A percentile compares a stretch with the other conserved stretches of the same genome.
Evolutionary conservation across 352 stramenopile genomes (phyloP).

Genomic region (Peronospora farinosa): DNA sequence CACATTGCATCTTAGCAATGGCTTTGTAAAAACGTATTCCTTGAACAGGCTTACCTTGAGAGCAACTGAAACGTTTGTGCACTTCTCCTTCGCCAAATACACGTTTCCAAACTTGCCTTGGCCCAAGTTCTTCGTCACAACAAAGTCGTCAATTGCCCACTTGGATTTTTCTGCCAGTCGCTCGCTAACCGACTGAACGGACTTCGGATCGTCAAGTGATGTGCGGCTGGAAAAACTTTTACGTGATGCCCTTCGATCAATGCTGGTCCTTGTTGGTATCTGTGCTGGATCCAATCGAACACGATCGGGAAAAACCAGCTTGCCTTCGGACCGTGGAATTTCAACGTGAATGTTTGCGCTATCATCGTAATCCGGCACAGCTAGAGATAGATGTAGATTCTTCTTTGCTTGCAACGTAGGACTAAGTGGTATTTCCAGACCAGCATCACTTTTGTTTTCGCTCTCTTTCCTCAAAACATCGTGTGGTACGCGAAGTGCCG

Average conservation of each 20-base stretch:
- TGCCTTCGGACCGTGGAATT: constrained; percentile 7
- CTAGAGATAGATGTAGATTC: constrained; percentile 4
- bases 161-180: constrained; percentile 46
- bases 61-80: constrained; percentile 56
- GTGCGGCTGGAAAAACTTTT: constrained; percentile 26
- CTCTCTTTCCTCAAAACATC: background rate
- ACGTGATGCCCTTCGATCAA: constrained; percentile 6
- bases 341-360: background rate
- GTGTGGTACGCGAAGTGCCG: constrained; percentile 14
- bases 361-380: background rate
- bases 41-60: constrained; percentile 51
- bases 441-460: constrained; percentile 2
- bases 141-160: constrained; percentile 74
- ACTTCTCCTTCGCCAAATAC: constrained; percentile 72
- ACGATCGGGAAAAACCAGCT: constrained; percentile 32
- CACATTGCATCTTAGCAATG: constrained; percentile 5
- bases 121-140: constrained; percentile 69
- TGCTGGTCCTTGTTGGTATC: constrained; percentile 10
- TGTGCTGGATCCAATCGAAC: constrained; percentile 27
- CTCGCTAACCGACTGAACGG: constrained; percentile 37
- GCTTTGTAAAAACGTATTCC: background rate
- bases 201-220: constrained; percentile 43
- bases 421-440: background rate
- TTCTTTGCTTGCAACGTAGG: constrained; percentile 2
- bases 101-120: constrained; percentile 86